These are phyloP conservation scores for Nicotiana obtusifolia DNA, from an alignment of 257 asterid species.

Conservation along the genomic window DNA sequence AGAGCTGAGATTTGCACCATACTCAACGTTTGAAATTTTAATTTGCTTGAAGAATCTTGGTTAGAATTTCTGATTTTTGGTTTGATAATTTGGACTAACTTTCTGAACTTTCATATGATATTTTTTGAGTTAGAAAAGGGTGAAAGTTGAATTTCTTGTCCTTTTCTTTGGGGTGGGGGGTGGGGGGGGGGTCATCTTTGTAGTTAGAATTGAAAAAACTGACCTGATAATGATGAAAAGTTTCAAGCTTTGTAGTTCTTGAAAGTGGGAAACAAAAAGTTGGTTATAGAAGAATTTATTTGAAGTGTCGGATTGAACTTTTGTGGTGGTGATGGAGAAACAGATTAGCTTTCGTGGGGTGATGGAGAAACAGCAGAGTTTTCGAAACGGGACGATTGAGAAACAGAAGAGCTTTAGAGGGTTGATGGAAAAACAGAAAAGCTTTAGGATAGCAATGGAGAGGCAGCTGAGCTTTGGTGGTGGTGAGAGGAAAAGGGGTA, in stretches of 20 bases:
- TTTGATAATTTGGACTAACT: conserved; percentile 3
- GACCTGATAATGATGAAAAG: conserved; percentile 27
- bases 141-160: conserved; percentile 9
- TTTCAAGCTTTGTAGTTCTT: conserved; percentile 12
- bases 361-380: conserved; percentile 73
- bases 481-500: conserved; percentile 64
- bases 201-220: background rate
- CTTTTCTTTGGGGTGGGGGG: background rate
- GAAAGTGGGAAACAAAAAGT: conserved; percentile 4
- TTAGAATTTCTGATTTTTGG: conserved; percentile 1
- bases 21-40: conserved; percentile 16
- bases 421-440: conserved; percentile 90
- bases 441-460: conserved; percentile 92
- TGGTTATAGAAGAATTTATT: background rate
- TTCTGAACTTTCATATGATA: background rate
- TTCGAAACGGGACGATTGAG: conserved; percentile 53
- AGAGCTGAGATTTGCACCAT: conserved; percentile 9
- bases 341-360: conserved; percentile 45
- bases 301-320: background rate
- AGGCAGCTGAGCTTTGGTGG: conserved; percentile 80
- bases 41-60: background rate
- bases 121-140: background rate
- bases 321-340: conserved; percentile 46
- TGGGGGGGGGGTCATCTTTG: background rate
- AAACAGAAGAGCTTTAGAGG: conserved; percentile 87